Base-by-base conservation (phyloP, 2,329 filamentous ascomycete genomes). In the Sarocladium strictum region DNA sequence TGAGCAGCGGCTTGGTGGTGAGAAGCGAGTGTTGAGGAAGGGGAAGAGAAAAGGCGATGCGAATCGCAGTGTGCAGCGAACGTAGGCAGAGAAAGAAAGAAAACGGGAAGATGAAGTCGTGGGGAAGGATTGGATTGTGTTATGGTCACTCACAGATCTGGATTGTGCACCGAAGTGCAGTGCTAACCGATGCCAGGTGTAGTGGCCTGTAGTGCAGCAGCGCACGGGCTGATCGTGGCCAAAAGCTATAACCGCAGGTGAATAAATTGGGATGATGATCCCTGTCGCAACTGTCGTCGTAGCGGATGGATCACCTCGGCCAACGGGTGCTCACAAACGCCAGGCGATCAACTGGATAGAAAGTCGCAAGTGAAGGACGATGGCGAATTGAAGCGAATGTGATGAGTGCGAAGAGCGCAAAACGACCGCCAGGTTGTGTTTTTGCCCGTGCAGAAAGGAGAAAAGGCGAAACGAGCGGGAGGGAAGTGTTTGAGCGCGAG, bases 71-170 rank as follows among this genome's bases (percentile, higher is more conserved):
- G 40, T 27, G 24, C 23, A 47, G 24, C 14, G 47, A 23, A 49
- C 11, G 47, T 12, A 24, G 14, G 15, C 12, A 21, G 11, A n/a
- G n/a, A 19, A 35, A 49, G 24, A 10, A 23, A 19, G 47, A 35
- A 51, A 35, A 35, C 26, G n/a, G 17, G 24, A 19, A 51, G 29
- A 24, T 14, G 47, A 51, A 17, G 47, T 19, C 47, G 24, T 27
- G 10, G 9, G 29, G 47, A 32, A 19, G 23, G 19, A 45, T 45
- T 6, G 40, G 40, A 38, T 38, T 19, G 35, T 45, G 47, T 51
- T 51, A 51, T 51, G 47, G 35, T 51, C 47, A 51, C 47, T 51
- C 47, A 51, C 47, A 35, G 35, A 15, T 51, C 23, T 11, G 47
- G 47, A 51, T 51, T 51, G 21, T 51, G 47, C 47, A 51, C 47